Evolutionary conservation across 1,284 basidiomycete species (phyloP), one percentile per base, ranked within the genome.

Genomic region (Uromyces viciae-fabae): DNA sequence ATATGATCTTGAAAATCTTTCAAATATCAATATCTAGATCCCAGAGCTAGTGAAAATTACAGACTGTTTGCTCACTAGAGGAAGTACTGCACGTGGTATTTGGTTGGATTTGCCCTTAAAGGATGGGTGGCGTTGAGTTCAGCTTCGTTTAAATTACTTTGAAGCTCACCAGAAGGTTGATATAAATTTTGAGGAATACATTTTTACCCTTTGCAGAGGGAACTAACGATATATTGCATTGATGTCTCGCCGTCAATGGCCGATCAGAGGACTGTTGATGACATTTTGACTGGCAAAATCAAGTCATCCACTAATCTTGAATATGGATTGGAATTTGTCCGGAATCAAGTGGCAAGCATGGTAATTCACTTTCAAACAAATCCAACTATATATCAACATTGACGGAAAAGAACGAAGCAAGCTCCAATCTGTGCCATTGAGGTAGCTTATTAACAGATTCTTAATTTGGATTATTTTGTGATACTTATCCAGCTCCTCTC

Each of bases 191-290:
- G n/a, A n/a, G n/a, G n/a, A n/a, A n/a, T n/a, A n/a, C n/a, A n/a
- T n/a, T n/a, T n/a, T n/a, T n/a, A n/a, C n/a, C n/a, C n/a, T n/a
- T n/a, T n/a, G n/a, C 71, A 77, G 75, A 68, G 75, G 68, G 64
- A 79, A 43, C 36, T 79, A 38, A 79, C 76, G 25, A 71, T 79
- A 49, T 79, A 49, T 43, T 68, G 64, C 15, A 40, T 79, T 8
- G 76, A 79, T 25, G 62, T 68, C 19, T 79, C 76, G n/a, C 52
- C 76, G 15, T 69, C 76, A 38, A 79, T 79, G 76, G 28, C 19
- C 31, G 14, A 42, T 49, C 15, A 5, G 22, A 46, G 43, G 36
- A 69, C 52, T 25, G 46, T 71, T 14, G 66, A 38, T 40, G 49
- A 79, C 60, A 52, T 66, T 4, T 46, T 1, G 8, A 60, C 25